A percentile compares a stretch with the other conserved stretches of the same genome.
Conservation (phyloP, 768 basidiomycete species). For the Podaxis sp. region DNA sequence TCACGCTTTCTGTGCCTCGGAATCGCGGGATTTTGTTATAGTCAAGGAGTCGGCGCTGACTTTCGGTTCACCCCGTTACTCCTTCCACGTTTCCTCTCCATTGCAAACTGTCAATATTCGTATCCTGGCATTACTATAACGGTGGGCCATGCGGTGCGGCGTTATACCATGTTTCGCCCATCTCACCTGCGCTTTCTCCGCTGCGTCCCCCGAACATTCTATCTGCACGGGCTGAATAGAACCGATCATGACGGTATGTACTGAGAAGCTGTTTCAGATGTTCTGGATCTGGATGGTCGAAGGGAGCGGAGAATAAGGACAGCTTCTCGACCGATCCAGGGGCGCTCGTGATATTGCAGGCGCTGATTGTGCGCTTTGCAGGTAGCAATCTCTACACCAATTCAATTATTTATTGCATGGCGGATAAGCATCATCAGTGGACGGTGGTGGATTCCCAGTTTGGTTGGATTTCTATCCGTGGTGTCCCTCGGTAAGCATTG, state of each 20-base stretch:
- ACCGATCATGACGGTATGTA: slow-evolving; percentile 33
- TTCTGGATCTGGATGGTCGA: neutral
- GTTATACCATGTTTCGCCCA: too few species aligned
- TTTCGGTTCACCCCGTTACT: too few species aligned
- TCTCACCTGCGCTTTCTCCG: too few species aligned
- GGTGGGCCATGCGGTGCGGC: too few species aligned
- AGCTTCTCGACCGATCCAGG: neutral
- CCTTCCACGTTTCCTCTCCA: too few species aligned
- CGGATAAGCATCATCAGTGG: slow-evolving; percentile 35
- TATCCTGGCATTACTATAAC: too few species aligned
- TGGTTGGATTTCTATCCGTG: slow-evolving; percentile 29
- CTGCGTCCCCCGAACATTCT: neutral
- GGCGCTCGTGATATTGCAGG: neutral
- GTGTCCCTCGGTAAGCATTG: slow-evolving; percentile 30
- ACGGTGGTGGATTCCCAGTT: slow-evolving; percentile 23
- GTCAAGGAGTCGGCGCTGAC: too few species aligned
- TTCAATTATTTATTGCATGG: slow-evolving; percentile 44
- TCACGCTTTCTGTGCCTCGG: too few species aligned
- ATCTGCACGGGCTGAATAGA: slow-evolving; percentile 20
- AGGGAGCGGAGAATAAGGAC: neutral
- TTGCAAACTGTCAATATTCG: too few species aligned
- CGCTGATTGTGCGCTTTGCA: slow-evolving; percentile 13
- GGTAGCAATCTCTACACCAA: slow-evolving; percentile 40
- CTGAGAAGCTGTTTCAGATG: neutral
- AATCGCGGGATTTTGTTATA: too few species aligned